Evolutionary conservation across 805 yeast species (phyloP).

Genomic region (Yamadazyma sp.): DNA sequence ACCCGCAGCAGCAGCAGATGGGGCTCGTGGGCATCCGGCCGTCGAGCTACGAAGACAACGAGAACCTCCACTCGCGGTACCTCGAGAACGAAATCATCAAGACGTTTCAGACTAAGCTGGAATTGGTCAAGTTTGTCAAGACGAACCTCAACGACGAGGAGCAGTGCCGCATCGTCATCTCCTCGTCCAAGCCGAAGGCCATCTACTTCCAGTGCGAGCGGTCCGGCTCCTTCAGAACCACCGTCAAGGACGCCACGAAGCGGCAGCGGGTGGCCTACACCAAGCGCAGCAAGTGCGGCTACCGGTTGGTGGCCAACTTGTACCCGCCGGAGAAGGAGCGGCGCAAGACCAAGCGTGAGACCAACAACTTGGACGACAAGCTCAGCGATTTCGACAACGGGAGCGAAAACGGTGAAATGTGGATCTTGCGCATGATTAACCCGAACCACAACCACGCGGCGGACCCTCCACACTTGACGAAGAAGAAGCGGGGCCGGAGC

Average conservation of each 20-base stretch:
- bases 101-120: slow-evolving; percentile 28
- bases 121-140: slow-evolving; percentile 35
- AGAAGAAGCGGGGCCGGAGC: slow-evolving; percentile 40
- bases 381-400: slow-evolving; percentile 18
- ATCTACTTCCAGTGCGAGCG: slow-evolving; percentile 47
- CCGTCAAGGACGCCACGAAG: slow-evolving; percentile 45
- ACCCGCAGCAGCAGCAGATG: slow-evolving; percentile 13
- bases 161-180: slow-evolving; percentile 45
- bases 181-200: slow-evolving; percentile 48
- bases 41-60: slow-evolving; percentile 15
- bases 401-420: slow-evolving; percentile 31
- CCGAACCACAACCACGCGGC: slow-evolving; percentile 47
- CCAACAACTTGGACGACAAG: slow-evolving; percentile 28
- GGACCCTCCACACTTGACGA: slow-evolving; percentile 35
- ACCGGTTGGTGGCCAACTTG: slow-evolving; percentile 43
- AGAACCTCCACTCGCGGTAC: slow-evolving; percentile 24
- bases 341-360: slow-evolving; percentile 27
- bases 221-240: slow-evolving; percentile 45
- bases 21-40: slow-evolving; percentile 8
- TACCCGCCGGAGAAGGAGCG: slow-evolving; percentile 47
- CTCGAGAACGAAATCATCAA: slow-evolving; percentile 33
- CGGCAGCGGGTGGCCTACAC: slow-evolving; percentile 49
- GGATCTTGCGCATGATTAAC: slow-evolving; percentile 48
- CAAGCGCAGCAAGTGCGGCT: slow-evolving; percentile 47
- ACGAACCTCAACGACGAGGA: slow-evolving; percentile 36